Conservation (phyloP, 805 yeast genomes). For the Danielia oregonensis region DNA sequence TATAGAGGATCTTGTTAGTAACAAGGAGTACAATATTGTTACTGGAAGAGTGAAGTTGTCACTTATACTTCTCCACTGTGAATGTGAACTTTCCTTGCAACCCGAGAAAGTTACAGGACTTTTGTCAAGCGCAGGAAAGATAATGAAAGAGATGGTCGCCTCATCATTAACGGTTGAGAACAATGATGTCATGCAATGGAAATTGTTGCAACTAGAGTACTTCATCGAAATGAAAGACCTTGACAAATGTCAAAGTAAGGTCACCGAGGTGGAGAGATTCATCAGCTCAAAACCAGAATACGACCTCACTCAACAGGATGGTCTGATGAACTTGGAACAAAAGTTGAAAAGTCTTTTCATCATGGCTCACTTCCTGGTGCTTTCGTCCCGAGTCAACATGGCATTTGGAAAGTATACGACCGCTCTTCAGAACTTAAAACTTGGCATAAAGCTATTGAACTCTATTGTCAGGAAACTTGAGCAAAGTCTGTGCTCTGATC, state of each 20-base stretch:
- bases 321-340: constrained; percentile 10
- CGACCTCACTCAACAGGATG: constrained; percentile 13
- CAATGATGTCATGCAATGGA: constrained; percentile 20
- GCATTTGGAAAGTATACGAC: constrained; percentile 17
- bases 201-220: constrained; percentile 29
- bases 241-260: constrained; percentile 19
- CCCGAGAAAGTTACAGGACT: constrained; percentile 11
- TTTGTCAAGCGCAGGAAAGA: constrained; percentile 12
- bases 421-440: constrained; percentile 40
- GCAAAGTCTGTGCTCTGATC: no score
- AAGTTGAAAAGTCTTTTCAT: constrained; percentile 26
- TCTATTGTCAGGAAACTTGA: constrained; percentile 46
- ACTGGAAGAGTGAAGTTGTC: background rate
- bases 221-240: constrained; percentile 17
- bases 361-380: constrained; percentile 33
- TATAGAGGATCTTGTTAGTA: background rate
- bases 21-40: no score
- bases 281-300: constrained; percentile 28
- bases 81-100: constrained; percentile 3
- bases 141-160: constrained; percentile 3
- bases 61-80: background rate
- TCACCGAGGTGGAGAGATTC: constrained; percentile 19
- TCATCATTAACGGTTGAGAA: constrained; percentile 2
- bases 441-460: constrained; percentile 48
- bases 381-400: constrained; percentile 23